Evolutionary conservation across 129 eudicot genomes (phyloP), one percentile per base, ranked within the genome.

Genomic region (Pulicaria dysenterica): DNA sequence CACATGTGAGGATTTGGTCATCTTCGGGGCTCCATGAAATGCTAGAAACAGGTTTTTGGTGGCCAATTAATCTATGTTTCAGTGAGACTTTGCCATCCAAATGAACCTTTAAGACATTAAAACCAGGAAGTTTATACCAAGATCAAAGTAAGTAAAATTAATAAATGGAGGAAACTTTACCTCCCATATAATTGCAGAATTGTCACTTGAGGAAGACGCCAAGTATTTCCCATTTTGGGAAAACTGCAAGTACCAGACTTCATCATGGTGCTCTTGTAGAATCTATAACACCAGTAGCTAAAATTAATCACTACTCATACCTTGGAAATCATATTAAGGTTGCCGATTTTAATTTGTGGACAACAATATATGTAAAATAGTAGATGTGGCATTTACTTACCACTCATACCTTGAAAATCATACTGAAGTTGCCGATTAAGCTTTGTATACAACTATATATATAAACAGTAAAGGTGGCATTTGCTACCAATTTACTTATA

Each of bases 161-260:
- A 64, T 56, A 56, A 24, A 46, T 4, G 13, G 24, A 15, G 45
- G 31, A 66, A 58, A 39, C 5, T 34, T 68, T 82, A 91, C 97
- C 97, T 95, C 91, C 99, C 99, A 95, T 67, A 95, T 88, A 79
- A 95, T 88, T 69, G 87, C 97, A 54, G 85, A 80, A 65, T 76
- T 74, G 76, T 95, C 99, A 55, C 85, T 82, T 38, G 99, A 90
- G 43, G 96, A 83, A 60, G 99, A 95, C 3, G 99, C 99, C 58
- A 95, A 79, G 80, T 88, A 95, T 70, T 82, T 82, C 31, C 99
- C 99, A 39, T 85, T 74, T 69, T 88, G 96, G 69, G 97, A 95
- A 85, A 90, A 95, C 54, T 88, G 91, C 81, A 95, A 62, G 83
- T 82, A 83, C 97, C 97, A 95, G 56, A 95, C 97, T 81, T 95